A percentile compares a stretch with the other conserved stretches of the same genome.
phyloP scores from a whole-genome alignment of 179 eudicot species.

The Gypsophila paniculata region DNA sequence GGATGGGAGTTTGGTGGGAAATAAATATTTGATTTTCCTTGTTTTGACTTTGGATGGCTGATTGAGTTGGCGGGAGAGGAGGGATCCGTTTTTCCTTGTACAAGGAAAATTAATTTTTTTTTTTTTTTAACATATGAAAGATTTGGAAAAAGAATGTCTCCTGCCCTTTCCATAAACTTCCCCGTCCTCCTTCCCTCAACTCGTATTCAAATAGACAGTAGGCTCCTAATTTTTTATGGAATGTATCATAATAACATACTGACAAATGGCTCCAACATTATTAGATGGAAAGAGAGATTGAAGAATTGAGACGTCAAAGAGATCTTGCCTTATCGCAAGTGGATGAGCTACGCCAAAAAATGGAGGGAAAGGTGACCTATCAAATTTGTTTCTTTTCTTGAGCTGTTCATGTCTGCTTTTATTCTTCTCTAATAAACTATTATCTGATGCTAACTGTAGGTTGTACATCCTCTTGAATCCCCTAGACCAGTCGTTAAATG shows the following conservation, averaged over 20 bases:
- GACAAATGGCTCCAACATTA: background rate
- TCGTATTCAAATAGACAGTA: background rate
- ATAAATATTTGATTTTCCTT: background rate
- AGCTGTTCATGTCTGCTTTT: background rate
- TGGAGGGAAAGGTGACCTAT: slow-evolving; percentile 50
- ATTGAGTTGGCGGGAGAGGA: background rate
- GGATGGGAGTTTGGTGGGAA: background rate
- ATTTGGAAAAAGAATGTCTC: no score
- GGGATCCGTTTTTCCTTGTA: background rate
- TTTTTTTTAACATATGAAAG: no score
- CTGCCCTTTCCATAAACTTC: background rate
- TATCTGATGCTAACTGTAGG: slow-evolving; percentile 35
- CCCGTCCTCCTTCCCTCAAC: no score
- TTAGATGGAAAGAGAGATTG: slow-evolving; percentile 81
- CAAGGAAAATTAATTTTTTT: background rate
- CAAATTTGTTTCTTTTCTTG: background rate
- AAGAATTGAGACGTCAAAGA: slow-evolving; percentile 76
- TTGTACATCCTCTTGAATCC: slow-evolving; percentile 38
- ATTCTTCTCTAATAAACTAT: background rate
- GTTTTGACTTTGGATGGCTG: background rate
- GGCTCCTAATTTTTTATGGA: background rate
- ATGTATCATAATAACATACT: background rate
- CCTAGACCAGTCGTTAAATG: slow-evolving; percentile 63
- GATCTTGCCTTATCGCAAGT: slow-evolving; percentile 75
- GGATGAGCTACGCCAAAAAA: slow-evolving; percentile 63